Percentiles rank a stretch among this genome's conserved stretches.
Evolutionary conservation across 1,284 basidiomycete species (phyloP).

Genomic region (Kalmanozyma brasiliensis): DNA sequence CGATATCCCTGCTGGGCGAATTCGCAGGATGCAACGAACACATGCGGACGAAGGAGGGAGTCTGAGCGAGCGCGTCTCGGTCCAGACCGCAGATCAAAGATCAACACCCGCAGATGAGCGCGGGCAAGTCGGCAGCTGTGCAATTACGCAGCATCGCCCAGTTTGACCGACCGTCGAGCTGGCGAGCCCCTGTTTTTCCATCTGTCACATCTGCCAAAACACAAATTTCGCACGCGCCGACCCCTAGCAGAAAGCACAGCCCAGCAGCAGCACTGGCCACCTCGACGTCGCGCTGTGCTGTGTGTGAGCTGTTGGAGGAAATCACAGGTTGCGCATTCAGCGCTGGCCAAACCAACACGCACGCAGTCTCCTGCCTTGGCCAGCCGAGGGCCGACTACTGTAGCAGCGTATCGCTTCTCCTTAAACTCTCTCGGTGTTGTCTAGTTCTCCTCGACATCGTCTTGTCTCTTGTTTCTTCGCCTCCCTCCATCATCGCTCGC

Average conservation of each 20-base stretch:
- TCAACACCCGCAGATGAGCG: too few relatives aligned
- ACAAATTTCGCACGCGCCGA: conserved; percentile 13
- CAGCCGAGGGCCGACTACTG: conserved; percentile 2
- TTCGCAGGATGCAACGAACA: too few relatives aligned
- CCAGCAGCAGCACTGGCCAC: neutral
- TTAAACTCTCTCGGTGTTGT: conserved; percentile 30
- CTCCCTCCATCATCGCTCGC: conserved; percentile 20
- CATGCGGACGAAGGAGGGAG: too few relatives aligned
- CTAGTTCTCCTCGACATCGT: conserved; percentile 13
- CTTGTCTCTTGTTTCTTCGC: conserved; percentile 3
- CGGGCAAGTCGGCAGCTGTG: conserved; percentile 19
- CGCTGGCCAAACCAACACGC: conserved; percentile 12
- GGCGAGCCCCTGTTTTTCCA: conserved; percentile 37
- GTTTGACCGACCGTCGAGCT: neutral
- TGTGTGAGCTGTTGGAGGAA: too few relatives aligned
- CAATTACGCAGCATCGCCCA: conserved; percentile 34
- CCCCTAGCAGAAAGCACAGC: conserved; percentile 9
- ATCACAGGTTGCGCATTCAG: too few relatives aligned
- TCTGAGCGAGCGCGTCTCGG: too few relatives aligned
- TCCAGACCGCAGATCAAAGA: too few relatives aligned
- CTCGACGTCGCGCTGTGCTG: too few relatives aligned
- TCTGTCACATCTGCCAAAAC: conserved; percentile 22
- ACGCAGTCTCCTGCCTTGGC: neutral
- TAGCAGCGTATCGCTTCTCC: conserved; percentile 4
- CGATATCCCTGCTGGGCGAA: too few relatives aligned